A percentile compares a stretch with the other conserved stretches of the same genome.
These are phyloP conservation scores for Cyclanthera cordifolia DNA, from an alignment of 306 rosid species.

Conservation along the genomic window DNA sequence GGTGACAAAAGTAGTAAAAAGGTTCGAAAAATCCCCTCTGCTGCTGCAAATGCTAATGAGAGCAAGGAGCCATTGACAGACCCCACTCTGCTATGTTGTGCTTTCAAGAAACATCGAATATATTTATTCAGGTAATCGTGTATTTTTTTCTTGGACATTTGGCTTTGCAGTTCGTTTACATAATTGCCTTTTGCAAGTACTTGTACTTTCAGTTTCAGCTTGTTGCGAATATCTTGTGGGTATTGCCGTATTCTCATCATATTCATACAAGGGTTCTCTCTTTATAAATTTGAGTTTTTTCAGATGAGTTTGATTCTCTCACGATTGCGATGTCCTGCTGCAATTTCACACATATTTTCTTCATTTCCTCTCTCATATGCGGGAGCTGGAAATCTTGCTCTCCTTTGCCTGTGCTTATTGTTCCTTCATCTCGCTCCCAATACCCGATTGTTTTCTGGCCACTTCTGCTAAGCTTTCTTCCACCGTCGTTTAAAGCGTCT, in stretches of 20 bases:
- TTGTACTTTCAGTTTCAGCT: no score
- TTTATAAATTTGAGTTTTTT: background rate
- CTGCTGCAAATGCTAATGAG: constrained; percentile 88
- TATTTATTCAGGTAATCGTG: constrained; percentile 66
- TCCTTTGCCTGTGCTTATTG: no score
- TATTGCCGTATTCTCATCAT: background rate
- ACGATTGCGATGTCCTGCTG: no score
- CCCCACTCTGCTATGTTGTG: constrained; percentile 91
- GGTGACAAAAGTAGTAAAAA: constrained; percentile 81
- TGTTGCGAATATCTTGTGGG: background rate
- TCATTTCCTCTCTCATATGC: no score
- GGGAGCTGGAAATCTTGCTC: no score
- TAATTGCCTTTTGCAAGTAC: background rate
- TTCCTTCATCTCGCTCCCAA: no score
- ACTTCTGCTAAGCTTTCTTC: no score
- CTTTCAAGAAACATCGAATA: constrained; percentile 95
- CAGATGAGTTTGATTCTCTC: no score
- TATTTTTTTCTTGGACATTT: background rate
- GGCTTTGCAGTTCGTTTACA: background rate
- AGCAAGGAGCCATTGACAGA: constrained; percentile 90
- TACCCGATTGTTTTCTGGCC: no score
- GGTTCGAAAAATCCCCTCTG: constrained; percentile 80
- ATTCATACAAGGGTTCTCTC: background rate
- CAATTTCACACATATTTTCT: no score
- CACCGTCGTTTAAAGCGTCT: no score